Conservation (phyloP, 495 filamentous ascomycete species). For the Halenospora varia region DNA sequence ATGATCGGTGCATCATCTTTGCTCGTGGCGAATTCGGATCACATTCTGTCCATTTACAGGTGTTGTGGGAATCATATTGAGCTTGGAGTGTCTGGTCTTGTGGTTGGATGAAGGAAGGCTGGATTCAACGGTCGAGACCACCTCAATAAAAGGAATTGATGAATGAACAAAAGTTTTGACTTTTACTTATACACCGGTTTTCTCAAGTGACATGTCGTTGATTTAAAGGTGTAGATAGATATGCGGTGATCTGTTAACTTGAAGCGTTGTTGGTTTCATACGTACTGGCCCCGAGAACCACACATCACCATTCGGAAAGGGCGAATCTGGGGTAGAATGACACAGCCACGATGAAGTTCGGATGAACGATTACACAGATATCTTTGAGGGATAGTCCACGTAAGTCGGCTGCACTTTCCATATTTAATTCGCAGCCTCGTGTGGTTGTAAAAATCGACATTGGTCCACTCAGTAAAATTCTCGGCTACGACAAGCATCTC, state of each 20-base stretch:
- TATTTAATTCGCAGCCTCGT: too few species aligned
- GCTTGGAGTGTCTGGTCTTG: slow-evolving; percentile 11
- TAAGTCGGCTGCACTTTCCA: too few species aligned
- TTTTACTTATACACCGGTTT: not conserved
- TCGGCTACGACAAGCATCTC: too few species aligned
- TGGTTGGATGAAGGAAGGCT: not conserved
- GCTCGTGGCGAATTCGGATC: slow-evolving; percentile 9
- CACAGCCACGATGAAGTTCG: too few species aligned
- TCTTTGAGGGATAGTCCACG: too few species aligned
- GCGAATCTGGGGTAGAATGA: too few species aligned
- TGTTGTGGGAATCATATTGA: slow-evolving; percentile 5
- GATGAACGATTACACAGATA: too few species aligned
- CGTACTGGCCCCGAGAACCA: too few species aligned
- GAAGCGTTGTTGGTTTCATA: not conserved
- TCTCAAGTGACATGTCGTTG: not conserved
- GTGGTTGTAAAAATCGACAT: too few species aligned
- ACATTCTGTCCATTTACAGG: slow-evolving; percentile 13
- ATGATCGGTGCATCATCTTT: slow-evolving; percentile 2
- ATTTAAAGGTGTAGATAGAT: not conserved
- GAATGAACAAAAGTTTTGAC: slow-evolving; percentile 2
- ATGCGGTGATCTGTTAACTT: not conserved
- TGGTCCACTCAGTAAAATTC: too few species aligned
- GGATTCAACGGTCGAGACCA: not conserved
- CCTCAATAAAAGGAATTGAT: not conserved
- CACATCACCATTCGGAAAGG: too few species aligned